These are phyloP conservation scores for Mrakia gelida DNA, from an alignment of 768 basidiomycete species.

Conservation along the genomic window DNA sequence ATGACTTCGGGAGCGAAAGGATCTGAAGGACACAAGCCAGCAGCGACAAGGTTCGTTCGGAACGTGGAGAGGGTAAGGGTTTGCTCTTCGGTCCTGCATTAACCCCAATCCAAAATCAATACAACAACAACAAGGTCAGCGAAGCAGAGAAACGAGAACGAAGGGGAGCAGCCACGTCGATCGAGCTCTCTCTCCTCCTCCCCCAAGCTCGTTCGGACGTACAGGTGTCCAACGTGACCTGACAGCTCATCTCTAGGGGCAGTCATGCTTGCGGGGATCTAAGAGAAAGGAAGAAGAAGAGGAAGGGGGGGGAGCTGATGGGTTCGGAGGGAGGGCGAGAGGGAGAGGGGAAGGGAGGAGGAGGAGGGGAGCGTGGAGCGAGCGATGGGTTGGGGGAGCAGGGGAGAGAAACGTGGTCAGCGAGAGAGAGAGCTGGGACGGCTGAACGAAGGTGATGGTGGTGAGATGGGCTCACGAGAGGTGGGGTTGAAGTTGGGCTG, in stretches of 20 bases:
- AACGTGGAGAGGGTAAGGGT: slow-evolving; percentile 65
- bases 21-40: slow-evolving; percentile 40
- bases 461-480: too few species aligned
- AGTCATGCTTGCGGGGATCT: neutral
- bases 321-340: neutral
- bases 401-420: neutral
- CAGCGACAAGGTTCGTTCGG: slow-evolving; percentile 56
- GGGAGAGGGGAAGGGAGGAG: too few species aligned
- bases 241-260: slow-evolving; percentile 49
- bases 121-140: neutral
- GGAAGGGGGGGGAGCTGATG: neutral
- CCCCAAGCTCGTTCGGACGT: slow-evolving; percentile 33
- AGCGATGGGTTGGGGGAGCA: neutral
- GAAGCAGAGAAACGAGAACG: slow-evolving; percentile 32
- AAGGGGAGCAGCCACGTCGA: slow-evolving; percentile 40
- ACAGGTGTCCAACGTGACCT: slow-evolving; percentile 75
- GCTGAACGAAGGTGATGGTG: too few species aligned
- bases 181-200: neutral
- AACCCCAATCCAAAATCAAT: slow-evolving; percentile 28
- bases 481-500: too few species aligned
- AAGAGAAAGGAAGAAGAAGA: neutral
- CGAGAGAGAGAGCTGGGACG: too few species aligned
- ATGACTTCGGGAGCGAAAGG: slow-evolving; percentile 30
- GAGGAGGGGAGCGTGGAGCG: neutral
- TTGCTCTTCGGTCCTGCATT: slow-evolving; percentile 45